Conservation (phyloP, 257 asterid genomes). For the Jaltomata sinuosa region DNA sequence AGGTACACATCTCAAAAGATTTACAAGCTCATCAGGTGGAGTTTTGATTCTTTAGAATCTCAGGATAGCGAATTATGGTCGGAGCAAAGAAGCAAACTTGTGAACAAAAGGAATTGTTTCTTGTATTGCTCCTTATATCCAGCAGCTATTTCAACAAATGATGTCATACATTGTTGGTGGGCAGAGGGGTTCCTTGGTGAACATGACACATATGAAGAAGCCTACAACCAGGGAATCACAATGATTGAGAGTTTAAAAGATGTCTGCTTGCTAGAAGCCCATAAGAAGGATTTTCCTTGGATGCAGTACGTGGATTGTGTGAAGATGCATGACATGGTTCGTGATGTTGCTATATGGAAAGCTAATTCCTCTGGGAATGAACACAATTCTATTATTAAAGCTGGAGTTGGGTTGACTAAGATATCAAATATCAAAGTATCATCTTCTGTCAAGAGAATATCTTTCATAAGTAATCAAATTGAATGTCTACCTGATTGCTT, state of each 20-base stretch:
- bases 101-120: neutral
- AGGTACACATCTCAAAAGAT: constrained; percentile 6
- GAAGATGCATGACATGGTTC: constrained; percentile 16
- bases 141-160: neutral
- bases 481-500: neutral
- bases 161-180: constrained; percentile 5
- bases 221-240: too few species aligned
- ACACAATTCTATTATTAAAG: too few species aligned
- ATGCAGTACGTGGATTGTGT: neutral
- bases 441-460: constrained; percentile 4
- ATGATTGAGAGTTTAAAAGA: constrained; percentile 8
- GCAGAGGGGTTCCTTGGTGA: constrained; percentile 13
- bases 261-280: constrained; percentile 8
- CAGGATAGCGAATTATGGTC: too few species aligned
- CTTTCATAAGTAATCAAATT: constrained; percentile 1
- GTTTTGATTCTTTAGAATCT: constrained; percentile 9
- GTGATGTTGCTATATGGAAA: constrained; percentile 19
- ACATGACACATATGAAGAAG: too few species aligned
- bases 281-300: too few species aligned
- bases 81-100: too few species aligned
- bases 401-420: too few species aligned
- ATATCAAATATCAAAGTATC: neutral
- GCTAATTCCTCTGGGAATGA: neutral
- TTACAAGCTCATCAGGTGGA: constrained; percentile 9
- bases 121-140: constrained; percentile 17